Percentiles rank a stretch among this genome's conserved stretches.
Conservation (phyloP, 768 basidiomycete species). For the Mrakia gelida region DNA sequence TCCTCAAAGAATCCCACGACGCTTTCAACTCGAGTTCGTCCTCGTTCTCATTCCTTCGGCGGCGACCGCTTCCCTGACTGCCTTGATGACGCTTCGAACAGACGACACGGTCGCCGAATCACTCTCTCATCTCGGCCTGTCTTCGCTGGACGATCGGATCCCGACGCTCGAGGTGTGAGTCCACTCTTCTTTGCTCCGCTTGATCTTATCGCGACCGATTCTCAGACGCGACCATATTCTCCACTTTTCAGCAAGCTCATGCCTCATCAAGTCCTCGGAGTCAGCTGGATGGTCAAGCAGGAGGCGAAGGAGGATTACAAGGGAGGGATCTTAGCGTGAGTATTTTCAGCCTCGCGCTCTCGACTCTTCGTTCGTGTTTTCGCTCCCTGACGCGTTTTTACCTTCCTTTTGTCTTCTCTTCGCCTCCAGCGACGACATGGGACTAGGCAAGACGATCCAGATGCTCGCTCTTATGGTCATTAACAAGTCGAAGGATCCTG, state of each 20-base stretch:
- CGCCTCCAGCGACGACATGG: conserved; percentile 28
- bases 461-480: conserved; percentile 55
- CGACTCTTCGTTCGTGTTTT: too few relatives aligned
- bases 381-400: neutral
- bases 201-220: neutral
- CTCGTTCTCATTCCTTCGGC: neutral
- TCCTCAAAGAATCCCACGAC: neutral
- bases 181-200: neutral
- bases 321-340: conserved; percentile 41
- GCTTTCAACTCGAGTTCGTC: neutral
- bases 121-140: conserved; percentile 54
- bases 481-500: conserved; percentile 53
- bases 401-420: too few relatives aligned
- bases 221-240: neutral
- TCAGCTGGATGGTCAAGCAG: conserved; percentile 67
- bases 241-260: conserved; percentile 48
- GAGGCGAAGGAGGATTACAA: conserved; percentile 37
- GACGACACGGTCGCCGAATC: conserved; percentile 58
- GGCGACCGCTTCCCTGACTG: too few relatives aligned
- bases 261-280: conserved; percentile 70
- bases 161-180: conserved; percentile 55
- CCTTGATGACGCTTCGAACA: too few relatives aligned
- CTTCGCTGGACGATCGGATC: conserved; percentile 50
- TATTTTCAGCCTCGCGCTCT: neutral
- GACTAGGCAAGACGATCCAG: conserved; percentile 34